Evolutionary conservation across 208 protist genomes (phyloP), one percentile per base, ranked within the genome.

Genomic region (Trypanosoma lewisi): DNA sequence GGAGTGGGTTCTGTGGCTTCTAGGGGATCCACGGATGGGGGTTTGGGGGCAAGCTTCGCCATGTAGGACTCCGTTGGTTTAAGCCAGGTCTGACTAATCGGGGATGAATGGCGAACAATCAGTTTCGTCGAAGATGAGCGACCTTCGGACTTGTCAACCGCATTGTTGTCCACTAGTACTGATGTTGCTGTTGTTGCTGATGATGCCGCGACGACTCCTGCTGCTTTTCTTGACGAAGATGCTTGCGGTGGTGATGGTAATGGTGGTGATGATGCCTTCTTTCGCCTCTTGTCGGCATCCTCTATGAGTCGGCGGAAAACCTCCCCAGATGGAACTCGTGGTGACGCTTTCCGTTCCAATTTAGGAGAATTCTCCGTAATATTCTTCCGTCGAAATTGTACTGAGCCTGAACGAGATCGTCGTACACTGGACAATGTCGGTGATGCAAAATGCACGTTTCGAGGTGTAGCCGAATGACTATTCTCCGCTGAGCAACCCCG

Each of bases 11-110:
- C 77, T 17, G 70, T 52, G 21, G 71, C 30, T 12, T 55, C 67
- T 25, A 82, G 37, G 8, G 52, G 51, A 60, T 87, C 82, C 45
- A 51, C 37, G 0, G 28, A 39, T 14, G 54, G 17, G 12, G 23
- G 44, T 30, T 76, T 58, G 23, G 55, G 48, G 14, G 67, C 57
- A n/a, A 89, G 58, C 64, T 80, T 80, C 2, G 87, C 81, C 21
- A 63, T 71, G 47, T 69, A 91, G 1, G 87, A 88, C 64, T 77
- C 56, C 17, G 87, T 94, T 21, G 82, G 72, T 36, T 71, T 75
- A 42, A 78, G 76, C 73, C 82, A 89, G n/a, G 16, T 28, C 9
- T 19, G 21, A 2, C 1, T 28, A 55, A 2, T 42, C 6, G 48
- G 37, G 2, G 66, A 64, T 11, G n/a, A 6, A 33, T 28, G 50